A percentile compares a stretch with the other conserved stretches of the same genome.
Evolutionary conservation across 2,329 filamentous ascomycete genomes (phyloP).

Genomic region (Diaporthe velutina): DNA sequence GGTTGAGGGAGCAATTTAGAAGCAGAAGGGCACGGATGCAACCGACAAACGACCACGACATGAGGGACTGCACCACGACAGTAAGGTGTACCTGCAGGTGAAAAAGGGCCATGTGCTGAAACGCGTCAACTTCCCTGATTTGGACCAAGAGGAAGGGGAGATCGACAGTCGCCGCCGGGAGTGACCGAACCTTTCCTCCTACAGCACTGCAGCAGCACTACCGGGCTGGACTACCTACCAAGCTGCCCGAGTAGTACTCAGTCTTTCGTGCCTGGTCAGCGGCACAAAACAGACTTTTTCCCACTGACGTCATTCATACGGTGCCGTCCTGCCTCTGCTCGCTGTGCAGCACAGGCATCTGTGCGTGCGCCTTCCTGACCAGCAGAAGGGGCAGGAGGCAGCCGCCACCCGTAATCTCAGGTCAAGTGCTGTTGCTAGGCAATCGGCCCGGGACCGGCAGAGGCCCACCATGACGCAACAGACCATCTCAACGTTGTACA

Average conservation of each 20-base stretch:
- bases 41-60: too few species aligned
- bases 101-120: neutral
- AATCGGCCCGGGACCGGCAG: conserved; percentile 21
- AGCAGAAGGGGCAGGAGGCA: conserved; percentile 8
- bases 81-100: neutral
- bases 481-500: neutral
- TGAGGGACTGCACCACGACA: neutral
- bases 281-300: neutral
- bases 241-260: too few species aligned
- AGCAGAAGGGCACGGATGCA: too few species aligned
- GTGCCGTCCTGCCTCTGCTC: neutral
- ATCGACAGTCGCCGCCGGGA: neutral
- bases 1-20: neutral
- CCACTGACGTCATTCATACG: conserved; percentile 21
- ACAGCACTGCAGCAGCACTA: too few species aligned
- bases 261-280: neutral
- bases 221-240: neutral
- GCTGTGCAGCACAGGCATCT: neutral
- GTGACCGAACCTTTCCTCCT: neutral
- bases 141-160: neutral
- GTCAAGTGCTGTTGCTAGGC: neutral
- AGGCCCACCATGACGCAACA: conserved; percentile 29
- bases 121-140: neutral
- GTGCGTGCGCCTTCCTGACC: conserved; percentile 6
- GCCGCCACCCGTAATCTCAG: neutral